A percentile compares a stretch with the other conserved stretches of the same genome.
Conservation (phyloP, 768 basidiomycete species). For the Agrocybe praecox region DNA sequence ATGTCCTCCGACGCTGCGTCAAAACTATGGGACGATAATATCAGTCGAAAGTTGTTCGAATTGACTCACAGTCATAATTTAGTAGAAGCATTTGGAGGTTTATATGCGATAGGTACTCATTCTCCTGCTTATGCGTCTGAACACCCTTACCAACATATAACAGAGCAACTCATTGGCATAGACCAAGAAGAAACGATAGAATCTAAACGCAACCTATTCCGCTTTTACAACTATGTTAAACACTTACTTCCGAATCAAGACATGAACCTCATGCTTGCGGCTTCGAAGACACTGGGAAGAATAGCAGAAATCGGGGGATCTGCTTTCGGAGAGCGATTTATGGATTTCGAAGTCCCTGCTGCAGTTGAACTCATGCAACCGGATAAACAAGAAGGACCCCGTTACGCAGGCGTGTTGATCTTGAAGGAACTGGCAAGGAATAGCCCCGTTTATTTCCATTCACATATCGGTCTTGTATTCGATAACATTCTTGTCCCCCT, state of each 20-base stretch:
- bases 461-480: slow-evolving; percentile 85
- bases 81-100: slow-evolving; percentile 82
- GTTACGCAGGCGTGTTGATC: slow-evolving; percentile 93
- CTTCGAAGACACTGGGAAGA: slow-evolving; percentile 88
- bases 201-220: slow-evolving; percentile 78
- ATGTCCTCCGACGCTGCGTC: slow-evolving; percentile 81
- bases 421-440: slow-evolving; percentile 92
- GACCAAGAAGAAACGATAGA: slow-evolving; percentile 83
- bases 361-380: slow-evolving; percentile 81
- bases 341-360: slow-evolving; percentile 86
- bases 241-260: slow-evolving; percentile 90
- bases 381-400: slow-evolving; percentile 79
- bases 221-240: slow-evolving; percentile 92
- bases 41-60: slow-evolving; percentile 79
- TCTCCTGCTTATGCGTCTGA: slow-evolving; percentile 8
- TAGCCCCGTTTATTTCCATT: slow-evolving; percentile 85
- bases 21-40: slow-evolving; percentile 85
- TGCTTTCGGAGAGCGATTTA: slow-evolving; percentile 85
- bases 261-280: slow-evolving; percentile 91
- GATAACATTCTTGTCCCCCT: slow-evolving; percentile 92
- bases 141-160: not conserved
- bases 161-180: slow-evolving; percentile 75
- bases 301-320: slow-evolving; percentile 85
- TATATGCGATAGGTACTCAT: slow-evolving; percentile 78
- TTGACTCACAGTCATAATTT: slow-evolving; percentile 81